Base-by-base conservation (phyloP, 306 rosid species). In the Mucuna pruriens region DNA sequence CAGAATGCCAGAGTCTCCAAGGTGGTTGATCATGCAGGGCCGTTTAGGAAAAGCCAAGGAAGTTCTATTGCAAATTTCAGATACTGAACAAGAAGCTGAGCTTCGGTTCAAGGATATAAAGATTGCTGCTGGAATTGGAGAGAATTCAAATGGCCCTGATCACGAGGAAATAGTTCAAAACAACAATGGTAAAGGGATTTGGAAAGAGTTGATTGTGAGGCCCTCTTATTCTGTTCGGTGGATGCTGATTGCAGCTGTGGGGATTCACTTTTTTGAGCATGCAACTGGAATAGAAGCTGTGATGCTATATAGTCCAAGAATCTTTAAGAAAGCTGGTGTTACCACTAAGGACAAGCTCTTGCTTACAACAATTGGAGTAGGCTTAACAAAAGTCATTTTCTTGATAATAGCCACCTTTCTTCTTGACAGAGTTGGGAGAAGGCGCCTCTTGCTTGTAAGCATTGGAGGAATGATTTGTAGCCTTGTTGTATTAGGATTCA, bases 1-100 rank as follows among this genome's bases (percentile, higher is more conserved):
- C 0, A 44, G 38, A 69, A 82, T 94, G 97, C 95, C 97, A 0
- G 98, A 94, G 45, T 94, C 98, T 6, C 98, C 98, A 2, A 82
- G 98, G 54, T 94, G 98, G 98, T 58, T 94, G 12, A 89, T 88
- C 12, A 57, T 91, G 86, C 90, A 80, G 13, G 97, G 98, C 6
- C 84, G 84, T 2, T 7, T 94, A 6, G 91, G 74, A 5, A 84
- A 85, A 1, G 94, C 98, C 4, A 85, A 72, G 81, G 61, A 81
- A 34, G 80, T 86, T 7, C 66, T 91, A 1, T 0, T 51, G 12
- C 46, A 62, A 48, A 77, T 94, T 7, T 90, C 86, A 0, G 88
- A 82, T 12, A 54, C 90, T 6, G 22, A 84, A 49, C 75, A 90
- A 66, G 98, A 94, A 62, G 97, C 94, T 4, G 83, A 77, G 4